phyloP scores from a whole-genome alignment of 805 yeast genomes.

The Lipomyces sp. region DNA sequence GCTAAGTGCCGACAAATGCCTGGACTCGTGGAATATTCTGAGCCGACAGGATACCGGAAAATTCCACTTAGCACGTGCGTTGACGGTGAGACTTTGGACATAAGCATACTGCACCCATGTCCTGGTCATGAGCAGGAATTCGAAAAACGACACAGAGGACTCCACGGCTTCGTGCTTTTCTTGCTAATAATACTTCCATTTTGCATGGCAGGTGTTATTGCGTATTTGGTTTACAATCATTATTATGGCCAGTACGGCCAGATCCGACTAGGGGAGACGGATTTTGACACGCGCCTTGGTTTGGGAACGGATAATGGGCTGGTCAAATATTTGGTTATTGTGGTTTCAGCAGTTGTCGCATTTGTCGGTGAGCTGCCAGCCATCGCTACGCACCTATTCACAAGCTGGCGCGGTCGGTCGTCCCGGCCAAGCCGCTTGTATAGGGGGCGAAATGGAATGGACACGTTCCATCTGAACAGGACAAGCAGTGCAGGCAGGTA shows the following conservation, averaged over 20 bases:
- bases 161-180: conserved; percentile 60
- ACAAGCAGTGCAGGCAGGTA: conserved; percentile 25
- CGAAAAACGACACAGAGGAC: conserved; percentile 54
- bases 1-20: conserved; percentile 61
- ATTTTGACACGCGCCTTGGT: conserved; percentile 23
- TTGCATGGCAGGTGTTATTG: conserved; percentile 54
- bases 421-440: conserved; percentile 35
- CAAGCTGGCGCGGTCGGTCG: conserved; percentile 39
- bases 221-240: conserved; percentile 76
- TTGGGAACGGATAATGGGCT: conserved; percentile 37
- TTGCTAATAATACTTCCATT: conserved; percentile 64
- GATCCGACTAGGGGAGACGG: conserved; percentile 71
- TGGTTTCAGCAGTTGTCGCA: conserved; percentile 47
- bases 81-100: conserved; percentile 77
- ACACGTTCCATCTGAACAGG: conserved; percentile 32
- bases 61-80: conserved; percentile 84
- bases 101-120: conserved; percentile 70
- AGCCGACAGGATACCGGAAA: conserved; percentile 90
- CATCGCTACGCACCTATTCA: conserved; percentile 36
- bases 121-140: conserved; percentile 83
- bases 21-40: conserved; percentile 69
- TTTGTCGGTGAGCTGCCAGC: conserved; percentile 37
- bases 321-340: conserved; percentile 39
- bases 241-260: conserved; percentile 86
- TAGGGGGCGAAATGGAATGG: conserved; percentile 37